Percentiles rank a stretch among this genome's conserved stretches.
Evolutionary conservation across 306 rosid species (phyloP).

Genomic region (Quercus cerris): DNA sequence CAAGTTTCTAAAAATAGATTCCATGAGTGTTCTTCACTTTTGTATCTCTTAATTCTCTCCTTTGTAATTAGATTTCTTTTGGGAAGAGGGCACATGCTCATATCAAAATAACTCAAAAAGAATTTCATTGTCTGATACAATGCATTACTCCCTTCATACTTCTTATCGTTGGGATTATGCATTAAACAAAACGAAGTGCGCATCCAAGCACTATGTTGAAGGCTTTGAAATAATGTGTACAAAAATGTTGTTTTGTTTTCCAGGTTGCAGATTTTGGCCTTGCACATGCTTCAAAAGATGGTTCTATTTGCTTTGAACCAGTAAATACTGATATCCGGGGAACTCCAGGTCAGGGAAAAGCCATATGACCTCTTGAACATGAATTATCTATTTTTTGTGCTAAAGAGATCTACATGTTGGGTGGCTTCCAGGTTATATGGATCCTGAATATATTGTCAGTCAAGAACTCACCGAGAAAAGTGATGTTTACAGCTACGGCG

Average conservation of each 20-base stretch:
- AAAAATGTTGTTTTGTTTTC: slow-evolving; percentile 10
- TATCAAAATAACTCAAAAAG: neutral
- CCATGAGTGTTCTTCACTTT: neutral
- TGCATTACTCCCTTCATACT: neutral
- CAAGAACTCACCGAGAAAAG: slow-evolving; percentile 97
- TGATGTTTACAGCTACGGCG: slow-evolving; percentile 90
- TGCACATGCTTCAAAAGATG: slow-evolving; percentile 87
- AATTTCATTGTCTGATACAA: neutral
- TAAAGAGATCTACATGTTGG: slow-evolving; percentile 17
- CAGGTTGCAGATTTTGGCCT: slow-evolving; percentile 99
- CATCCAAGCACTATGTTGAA: neutral
- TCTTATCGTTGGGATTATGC: neutral
- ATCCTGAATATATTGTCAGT: slow-evolving; percentile 90
- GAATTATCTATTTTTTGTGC: neutral
- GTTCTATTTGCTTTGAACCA: slow-evolving; percentile 81
- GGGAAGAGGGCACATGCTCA: neutral
- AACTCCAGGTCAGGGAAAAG: slow-evolving; percentile 69
- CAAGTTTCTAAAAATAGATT: neutral
- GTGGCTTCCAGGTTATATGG: slow-evolving; percentile 86
- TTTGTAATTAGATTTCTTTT: neutral
- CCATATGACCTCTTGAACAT: slow-evolving; percentile 2
- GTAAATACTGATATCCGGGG: slow-evolving; percentile 82
- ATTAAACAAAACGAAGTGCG: neutral
- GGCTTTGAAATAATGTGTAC: neutral
- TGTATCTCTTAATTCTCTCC: neutral